These are phyloP conservation scores for Massarina eburnea DNA, from an alignment of 2,329 filamentous ascomycete species.

Conservation along the genomic window DNA sequence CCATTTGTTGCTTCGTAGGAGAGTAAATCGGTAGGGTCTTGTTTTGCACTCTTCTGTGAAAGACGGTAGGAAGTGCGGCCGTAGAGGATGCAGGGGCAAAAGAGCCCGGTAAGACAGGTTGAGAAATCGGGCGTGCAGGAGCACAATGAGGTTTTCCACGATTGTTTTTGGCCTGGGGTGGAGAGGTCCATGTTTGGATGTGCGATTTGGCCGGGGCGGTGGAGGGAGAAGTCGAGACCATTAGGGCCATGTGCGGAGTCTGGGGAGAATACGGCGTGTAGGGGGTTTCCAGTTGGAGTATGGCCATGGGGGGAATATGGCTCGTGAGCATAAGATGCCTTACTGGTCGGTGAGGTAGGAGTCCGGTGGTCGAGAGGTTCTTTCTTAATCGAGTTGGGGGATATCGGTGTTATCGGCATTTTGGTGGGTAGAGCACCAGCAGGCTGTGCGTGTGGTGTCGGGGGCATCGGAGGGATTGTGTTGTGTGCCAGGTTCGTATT, in stretches of 20 bases:
- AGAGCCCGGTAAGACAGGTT: constrained; percentile 44
- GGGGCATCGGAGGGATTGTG: constrained; percentile 28
- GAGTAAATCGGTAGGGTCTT: constrained; percentile 46
- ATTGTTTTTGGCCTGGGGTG: constrained; percentile 13
- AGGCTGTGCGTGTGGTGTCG: constrained; percentile 25
- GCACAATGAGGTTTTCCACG: constrained; percentile 39
- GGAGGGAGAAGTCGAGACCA: constrained; percentile 35
- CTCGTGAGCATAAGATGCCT: constrained; percentile 21
- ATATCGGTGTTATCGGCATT: constrained; percentile 33
- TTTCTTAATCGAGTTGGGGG: constrained; percentile 24
- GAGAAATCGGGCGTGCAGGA: constrained; percentile 37
- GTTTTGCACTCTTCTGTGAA: constrained; percentile 37
- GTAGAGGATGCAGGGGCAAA: constrained; percentile 48
- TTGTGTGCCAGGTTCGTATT: constrained; percentile 28
- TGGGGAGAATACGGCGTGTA: constrained; percentile 40
- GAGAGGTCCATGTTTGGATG: constrained; percentile 44
- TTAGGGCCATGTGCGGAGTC: constrained; percentile 42
- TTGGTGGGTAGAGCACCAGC: constrained; percentile 26
- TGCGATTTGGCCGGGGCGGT: constrained; percentile 46
- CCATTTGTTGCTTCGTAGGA: constrained; percentile 40
- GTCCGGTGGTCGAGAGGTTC: constrained; percentile 14
- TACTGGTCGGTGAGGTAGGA: constrained; percentile 15
- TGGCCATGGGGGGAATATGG: constrained; percentile 39
- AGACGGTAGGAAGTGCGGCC: constrained; percentile 49
- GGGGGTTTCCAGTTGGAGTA: constrained; percentile 23